Evolutionary conservation across 768 basidiomycete species (phyloP).

Genomic region (Candolleomyces aberdarensis): DNA sequence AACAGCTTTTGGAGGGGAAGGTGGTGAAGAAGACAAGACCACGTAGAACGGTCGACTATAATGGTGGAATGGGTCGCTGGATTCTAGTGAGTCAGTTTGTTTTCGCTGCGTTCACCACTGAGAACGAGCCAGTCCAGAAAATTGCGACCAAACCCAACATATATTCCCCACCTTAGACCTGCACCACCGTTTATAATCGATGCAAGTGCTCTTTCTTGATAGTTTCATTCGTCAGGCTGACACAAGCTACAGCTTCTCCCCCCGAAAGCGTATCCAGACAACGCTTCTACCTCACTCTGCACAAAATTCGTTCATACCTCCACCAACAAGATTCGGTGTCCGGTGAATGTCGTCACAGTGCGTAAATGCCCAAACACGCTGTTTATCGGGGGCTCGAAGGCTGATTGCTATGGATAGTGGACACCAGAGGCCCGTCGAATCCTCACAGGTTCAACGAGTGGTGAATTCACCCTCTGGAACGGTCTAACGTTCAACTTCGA

Average conservation of each 20-base stretch:
- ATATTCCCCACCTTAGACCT: slow-evolving; percentile 76
- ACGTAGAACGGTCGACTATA: slow-evolving; percentile 92
- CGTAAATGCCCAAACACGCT: slow-evolving; percentile 28
- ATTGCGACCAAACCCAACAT: slow-evolving; percentile 74
- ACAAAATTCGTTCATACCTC: slow-evolving; percentile 98
- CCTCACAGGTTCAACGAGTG: slow-evolving; percentile 92
- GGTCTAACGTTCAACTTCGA: slow-evolving; percentile 99
- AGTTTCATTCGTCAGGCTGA: slow-evolving; percentile 9
- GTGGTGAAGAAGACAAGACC: slow-evolving; percentile 89
- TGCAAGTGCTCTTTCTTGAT: slow-evolving; percentile 43
- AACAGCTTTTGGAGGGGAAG: slow-evolving; percentile 75
- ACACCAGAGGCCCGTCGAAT: slow-evolving; percentile 94
- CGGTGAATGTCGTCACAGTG: slow-evolving; percentile 93
- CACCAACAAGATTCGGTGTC: slow-evolving; percentile 97
- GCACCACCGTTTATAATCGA: slow-evolving; percentile 87
- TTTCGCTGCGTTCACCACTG: slow-evolving; percentile 5
- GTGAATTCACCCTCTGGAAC: slow-evolving; percentile 99
- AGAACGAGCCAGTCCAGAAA: slow-evolving; percentile 50
- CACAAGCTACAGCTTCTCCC: slow-evolving; percentile 73
- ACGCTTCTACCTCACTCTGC: slow-evolving; percentile 90
- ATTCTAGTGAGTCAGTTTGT: slow-evolving; percentile 52
- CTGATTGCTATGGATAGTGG: slow-evolving; percentile 58
- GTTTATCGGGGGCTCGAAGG: too few species aligned
- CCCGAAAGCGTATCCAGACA: slow-evolving; percentile 87
- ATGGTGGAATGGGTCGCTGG: slow-evolving; percentile 87